phyloP scores from a whole-genome alignment of 257 asterid species.

The Linderniella brevidens region DNA sequence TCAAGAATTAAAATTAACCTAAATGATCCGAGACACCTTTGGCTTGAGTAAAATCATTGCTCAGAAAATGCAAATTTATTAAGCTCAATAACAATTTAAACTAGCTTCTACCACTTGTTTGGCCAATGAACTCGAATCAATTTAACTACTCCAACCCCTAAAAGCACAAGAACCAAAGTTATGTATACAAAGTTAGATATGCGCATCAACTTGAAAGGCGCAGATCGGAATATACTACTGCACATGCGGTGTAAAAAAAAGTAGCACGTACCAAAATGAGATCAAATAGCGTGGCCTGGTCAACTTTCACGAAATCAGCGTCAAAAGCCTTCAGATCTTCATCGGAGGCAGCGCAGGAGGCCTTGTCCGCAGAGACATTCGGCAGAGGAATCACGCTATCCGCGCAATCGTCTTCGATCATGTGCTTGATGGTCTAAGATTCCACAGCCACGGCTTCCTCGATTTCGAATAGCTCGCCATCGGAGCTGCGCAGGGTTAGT shows the following conservation, averaged over 20 bases:
- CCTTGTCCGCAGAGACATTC: slow-evolving; percentile 31
- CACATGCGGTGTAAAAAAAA: not conserved
- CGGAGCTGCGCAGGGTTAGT: slow-evolving; percentile 38
- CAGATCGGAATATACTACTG: too few species aligned
- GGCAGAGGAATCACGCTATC: slow-evolving; percentile 45
- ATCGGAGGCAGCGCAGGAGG: slow-evolving; percentile 11
- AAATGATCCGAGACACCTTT: too few species aligned
- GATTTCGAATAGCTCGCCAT: slow-evolving; percentile 36
- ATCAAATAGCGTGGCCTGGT: slow-evolving; percentile 40
- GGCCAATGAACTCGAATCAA: too few species aligned
- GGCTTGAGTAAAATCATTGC: too few species aligned
- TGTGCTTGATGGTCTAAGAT: slow-evolving; percentile 40
- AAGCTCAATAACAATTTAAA: too few species aligned
- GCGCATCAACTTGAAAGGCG: too few species aligned
- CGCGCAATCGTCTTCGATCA: slow-evolving; percentile 56
- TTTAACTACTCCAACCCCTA: too few species aligned
- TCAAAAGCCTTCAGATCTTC: slow-evolving; percentile 37
- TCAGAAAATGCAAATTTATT: too few species aligned
- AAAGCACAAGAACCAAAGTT: too few species aligned
- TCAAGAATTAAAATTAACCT: too few species aligned
- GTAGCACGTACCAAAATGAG: slow-evolving; percentile 30
- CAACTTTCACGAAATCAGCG: slow-evolving; percentile 41
- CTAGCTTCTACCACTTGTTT: too few species aligned
- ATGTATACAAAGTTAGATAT: too few species aligned
- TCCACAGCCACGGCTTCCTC: slow-evolving; percentile 26